phyloP scores from a whole-genome alignment of 2,329 filamentous ascomycete species.

The Aureobasidium sp. region DNA sequence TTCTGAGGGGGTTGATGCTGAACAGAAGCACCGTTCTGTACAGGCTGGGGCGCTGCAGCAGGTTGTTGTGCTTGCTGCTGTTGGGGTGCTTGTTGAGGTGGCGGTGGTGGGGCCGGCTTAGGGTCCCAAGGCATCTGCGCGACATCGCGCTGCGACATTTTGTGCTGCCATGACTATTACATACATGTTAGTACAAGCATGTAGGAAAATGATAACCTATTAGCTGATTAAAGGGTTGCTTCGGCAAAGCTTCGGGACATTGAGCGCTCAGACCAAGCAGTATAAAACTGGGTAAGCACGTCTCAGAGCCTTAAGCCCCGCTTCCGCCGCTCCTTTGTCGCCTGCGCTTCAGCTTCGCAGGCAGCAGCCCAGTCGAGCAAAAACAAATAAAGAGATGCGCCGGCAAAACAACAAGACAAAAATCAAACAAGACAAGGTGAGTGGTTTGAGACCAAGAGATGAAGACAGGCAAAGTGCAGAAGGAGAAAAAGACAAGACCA shows the following conservation, averaged over 20 bases:
- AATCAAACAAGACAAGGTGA: too few species aligned
- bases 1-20: conserved; percentile 10
- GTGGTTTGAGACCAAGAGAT: neutral
- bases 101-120: conserved; percentile 53
- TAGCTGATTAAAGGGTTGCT: neutral
- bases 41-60: conserved; percentile 17
- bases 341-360: conserved; percentile 5
- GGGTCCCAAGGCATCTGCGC: conserved; percentile 96
- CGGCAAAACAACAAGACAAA: neutral
- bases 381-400: neutral
- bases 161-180: conserved; percentile 81
- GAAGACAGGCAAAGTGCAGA: neutral
- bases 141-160: conserved; percentile 74
- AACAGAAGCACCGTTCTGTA: conserved; percentile 34
- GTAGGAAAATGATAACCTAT: conserved; percentile 1
- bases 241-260: neutral
- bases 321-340: conserved; percentile 4
- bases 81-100: conserved; percentile 21
- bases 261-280: conserved; percentile 5
- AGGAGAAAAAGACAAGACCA: conserved; percentile 27
- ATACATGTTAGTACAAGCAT: neutral
- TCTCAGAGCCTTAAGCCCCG: conserved; percentile 12
- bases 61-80: conserved; percentile 25
- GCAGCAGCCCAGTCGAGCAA: neutral
- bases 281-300: neutral